phyloP scores from a whole-genome alignment of 1,284 basidiomycete genomes.

The Puccinia coronata region DNA sequence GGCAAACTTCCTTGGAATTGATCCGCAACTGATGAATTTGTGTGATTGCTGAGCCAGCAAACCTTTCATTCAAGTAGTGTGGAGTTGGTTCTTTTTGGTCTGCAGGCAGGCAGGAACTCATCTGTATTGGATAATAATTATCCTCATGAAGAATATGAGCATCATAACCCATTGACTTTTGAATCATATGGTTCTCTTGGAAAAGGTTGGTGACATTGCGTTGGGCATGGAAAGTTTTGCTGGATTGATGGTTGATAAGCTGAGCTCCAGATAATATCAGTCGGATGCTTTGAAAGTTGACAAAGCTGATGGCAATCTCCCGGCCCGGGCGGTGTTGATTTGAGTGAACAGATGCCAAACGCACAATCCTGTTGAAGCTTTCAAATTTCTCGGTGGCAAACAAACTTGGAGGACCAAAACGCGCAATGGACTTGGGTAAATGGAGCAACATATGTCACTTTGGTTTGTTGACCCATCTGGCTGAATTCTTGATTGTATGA shows the following conservation, averaged over 20 bases:
- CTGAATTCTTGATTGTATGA: constrained; percentile 55
- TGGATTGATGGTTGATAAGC: not conserved
- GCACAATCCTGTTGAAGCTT: constrained; percentile 5
- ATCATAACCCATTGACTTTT: not conserved
- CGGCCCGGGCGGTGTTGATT: constrained; percentile 4
- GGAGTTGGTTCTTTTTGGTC: not conserved
- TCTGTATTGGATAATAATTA: not conserved
- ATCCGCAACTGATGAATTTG: not conserved
- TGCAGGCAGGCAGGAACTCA: not conserved
- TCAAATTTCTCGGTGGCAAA: constrained; percentile 22
- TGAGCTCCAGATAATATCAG: not conserved
- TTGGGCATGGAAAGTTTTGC: not conserved
- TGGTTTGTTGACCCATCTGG: constrained; percentile 61
- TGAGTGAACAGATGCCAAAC: constrained; percentile 4
- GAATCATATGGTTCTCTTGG: not conserved
- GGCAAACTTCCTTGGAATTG: not conserved
- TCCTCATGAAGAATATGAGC: not conserved
- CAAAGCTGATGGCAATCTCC: constrained; percentile 4
- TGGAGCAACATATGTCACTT: constrained; percentile 58
- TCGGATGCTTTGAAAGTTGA: not conserved
- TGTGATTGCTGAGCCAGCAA: not conserved
- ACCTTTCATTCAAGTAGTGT: not conserved
- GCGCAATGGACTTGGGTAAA: constrained; percentile 51
- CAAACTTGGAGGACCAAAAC: constrained; percentile 12
- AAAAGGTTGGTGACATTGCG: not conserved